These are phyloP conservation scores for Xylaria sp. DNA, from an alignment of 2,329 filamentous ascomycete genomes.

Conservation along the genomic window DNA sequence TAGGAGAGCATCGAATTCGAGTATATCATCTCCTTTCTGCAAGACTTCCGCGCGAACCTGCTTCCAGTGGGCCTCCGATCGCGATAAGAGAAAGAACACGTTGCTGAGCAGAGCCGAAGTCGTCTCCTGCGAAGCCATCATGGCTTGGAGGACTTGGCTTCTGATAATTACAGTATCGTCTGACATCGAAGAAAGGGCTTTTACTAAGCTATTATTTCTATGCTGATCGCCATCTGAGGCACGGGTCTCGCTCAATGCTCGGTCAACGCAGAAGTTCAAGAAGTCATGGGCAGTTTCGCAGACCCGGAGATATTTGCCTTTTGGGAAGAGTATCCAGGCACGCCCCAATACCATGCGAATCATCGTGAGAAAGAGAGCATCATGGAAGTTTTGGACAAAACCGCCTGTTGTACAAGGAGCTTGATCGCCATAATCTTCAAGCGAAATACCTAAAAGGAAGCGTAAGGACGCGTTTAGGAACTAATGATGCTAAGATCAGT, in stretches of 20 bases:
- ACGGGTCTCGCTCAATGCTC: neutral
- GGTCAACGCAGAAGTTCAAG: neutral
- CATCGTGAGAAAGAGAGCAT: conserved; percentile 6
- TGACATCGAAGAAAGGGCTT: neutral
- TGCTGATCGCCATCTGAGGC: neutral
- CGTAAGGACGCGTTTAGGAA: neutral
- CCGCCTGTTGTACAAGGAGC: neutral
- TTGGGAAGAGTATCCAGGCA: conserved; percentile 3
- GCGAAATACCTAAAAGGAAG: neutral
- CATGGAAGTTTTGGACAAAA: conserved; percentile 4
- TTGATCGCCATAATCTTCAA: neutral
- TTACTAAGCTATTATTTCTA: neutral
- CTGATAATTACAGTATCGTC: neutral
- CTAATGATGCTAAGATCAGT: neutral
- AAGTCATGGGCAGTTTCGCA: conserved; percentile 1
- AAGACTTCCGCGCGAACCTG: conserved; percentile 2
- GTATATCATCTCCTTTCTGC: neutral
- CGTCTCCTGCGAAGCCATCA: conserved; percentile 16
- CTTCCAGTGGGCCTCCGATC: neutral
- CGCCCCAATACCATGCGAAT: conserved; percentile 1
- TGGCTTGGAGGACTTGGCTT: conserved; percentile 13
- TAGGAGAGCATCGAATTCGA: neutral
- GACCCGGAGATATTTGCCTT: neutral
- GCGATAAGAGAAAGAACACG: neutral
- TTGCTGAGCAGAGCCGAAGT: conserved; percentile 5